Base-by-base conservation (phyloP, 1,284 basidiomycete species). In the Apiotrichum sp. region DNA sequence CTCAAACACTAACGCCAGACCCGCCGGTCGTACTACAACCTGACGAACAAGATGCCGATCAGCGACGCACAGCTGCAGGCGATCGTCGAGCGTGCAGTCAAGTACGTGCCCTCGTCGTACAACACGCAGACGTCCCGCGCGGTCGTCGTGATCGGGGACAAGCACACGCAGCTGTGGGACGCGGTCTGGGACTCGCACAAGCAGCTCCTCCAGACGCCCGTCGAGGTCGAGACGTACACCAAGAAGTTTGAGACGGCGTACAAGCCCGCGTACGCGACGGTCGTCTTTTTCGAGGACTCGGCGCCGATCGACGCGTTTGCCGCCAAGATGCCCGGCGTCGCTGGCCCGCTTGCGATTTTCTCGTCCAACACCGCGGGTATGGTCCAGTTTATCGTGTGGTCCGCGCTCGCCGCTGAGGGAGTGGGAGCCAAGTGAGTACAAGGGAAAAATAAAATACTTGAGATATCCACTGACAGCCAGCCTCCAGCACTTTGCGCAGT, bases 281-380 rank as follows among this genome's bases (percentile, higher is more conserved):
- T 80, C 42, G 59, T 79, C 46, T 77, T 80, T 68, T 80, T 77
- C 59, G 75, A 77, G 52, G 77, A 78, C 64, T 72, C 78, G 61
- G 68, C 71, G 34, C 73, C 72, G 6, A 65, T 78, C 53, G 74
- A 78, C 14, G 60, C 64, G 16, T 79, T 76, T 64, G 66, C 69
- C 22, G 65, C 65, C 42, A 67, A 72, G 50, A 77, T 78, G 69
- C 77, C 78, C 35, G 47, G 59, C 32, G 66, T 66, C 53, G 56
- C 61, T 38, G 35, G 33, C 3, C 35, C 38, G n/a, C 49, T 57
- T 44, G 45, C 52, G 13, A 32, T 35, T 36, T 63, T 57, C 57
- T 47, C 47, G 47, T 47, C 42, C 22, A 61, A 51, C 57, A 57
- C 64, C 6, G 38, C 55, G 41, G 64, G 64, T 44, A 74, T 74